Evolutionary conservation across 148 eudicot species (phyloP).

Genomic region (Camellia granthamiana): DNA sequence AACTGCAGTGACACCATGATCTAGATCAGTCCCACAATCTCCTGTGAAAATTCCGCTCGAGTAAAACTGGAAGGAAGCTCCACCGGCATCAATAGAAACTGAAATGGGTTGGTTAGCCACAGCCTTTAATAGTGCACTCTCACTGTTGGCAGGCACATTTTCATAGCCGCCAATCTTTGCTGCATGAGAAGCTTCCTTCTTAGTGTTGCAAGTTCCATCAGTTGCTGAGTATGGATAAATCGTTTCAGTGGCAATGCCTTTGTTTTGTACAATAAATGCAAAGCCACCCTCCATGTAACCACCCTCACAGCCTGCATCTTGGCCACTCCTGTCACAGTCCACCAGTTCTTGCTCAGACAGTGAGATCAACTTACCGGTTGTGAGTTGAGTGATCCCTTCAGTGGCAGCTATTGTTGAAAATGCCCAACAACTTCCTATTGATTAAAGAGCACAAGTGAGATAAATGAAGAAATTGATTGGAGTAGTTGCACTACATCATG

Average conservation of each 20-base stretch:
- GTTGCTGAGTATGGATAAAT: neutral
- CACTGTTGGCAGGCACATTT: conserved; percentile 22
- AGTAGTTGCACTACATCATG: neutral
- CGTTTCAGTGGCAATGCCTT: conserved; percentile 12
- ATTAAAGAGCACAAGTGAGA: neutral
- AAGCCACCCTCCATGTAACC: conserved; percentile 19
- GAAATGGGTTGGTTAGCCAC: conserved; percentile 26
- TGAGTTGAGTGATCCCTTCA: conserved; percentile 17
- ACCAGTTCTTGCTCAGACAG: conserved; percentile 27
- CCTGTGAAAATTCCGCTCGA: conserved; percentile 19
- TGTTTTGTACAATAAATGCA: conserved; percentile 9
- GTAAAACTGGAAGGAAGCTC: conserved; percentile 20
- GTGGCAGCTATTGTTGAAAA: conserved; percentile 22
- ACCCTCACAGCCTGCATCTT: conserved; percentile 15
- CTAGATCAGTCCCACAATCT: conserved; percentile 15
- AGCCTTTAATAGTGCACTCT: conserved; percentile 20
- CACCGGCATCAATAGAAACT: conserved; percentile 26
- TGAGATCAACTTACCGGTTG: conserved; percentile 18
- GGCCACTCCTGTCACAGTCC: conserved; percentile 15
- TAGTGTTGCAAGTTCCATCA: conserved; percentile 16
- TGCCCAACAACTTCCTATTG: conserved; percentile 26
- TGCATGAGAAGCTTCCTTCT: conserved; percentile 16
- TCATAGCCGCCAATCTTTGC: conserved; percentile 25
- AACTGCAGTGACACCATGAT: conserved; percentile 22
- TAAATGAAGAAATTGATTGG: neutral